Evolutionary conservation across 2,329 filamentous ascomycete species (phyloP), one percentile per base, ranked within the genome.

Genomic region (Pseudopyricularia cyperi): DNA sequence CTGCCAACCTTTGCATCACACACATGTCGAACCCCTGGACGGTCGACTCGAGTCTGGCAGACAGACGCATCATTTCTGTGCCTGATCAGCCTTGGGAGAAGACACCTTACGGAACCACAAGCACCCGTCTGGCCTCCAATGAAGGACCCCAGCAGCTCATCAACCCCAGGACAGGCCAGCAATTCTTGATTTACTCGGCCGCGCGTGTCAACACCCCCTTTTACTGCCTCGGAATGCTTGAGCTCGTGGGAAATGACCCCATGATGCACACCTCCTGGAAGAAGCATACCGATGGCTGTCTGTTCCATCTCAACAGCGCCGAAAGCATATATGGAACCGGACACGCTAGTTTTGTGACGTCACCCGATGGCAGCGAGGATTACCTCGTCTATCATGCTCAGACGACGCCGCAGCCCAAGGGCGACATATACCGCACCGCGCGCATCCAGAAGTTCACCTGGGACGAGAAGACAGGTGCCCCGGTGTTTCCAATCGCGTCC

Each of bases 131-230:
- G 7, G 64, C 65, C 19, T 66, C 63, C 7, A 66, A 67, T 53
- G 65, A 67, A 49, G 65, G 63, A 1, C 65, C 64, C 1, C 60
- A 66, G 53, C 64, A 66, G 52, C 63, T 67, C 46, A 61, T 57
- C n/a, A 66, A 67, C 50, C 65, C 65, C 11, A 60, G 55, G 52
- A 67, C 64, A 35, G 63, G 64, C 19, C 65, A 67, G 51, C 62
- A 63, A 51, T 66, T 67, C 42, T 59, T 66, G 26, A 60, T 67
- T 17, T 67, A 66, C 55, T 66, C 64, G 11, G 65, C 63, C 8
- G 64, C 65, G n/a, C 60, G 65, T 9, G 64, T 67, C 8, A 65
- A 66, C 52, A 67, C 65, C 7, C 65, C 65, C 2, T 66, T 62
- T 55, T 67, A 67, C 56, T 67, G 64, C 53, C 58, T 67, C 0